These are phyloP conservation scores for Paramyrothecium sp. DNA, from an alignment of 2,329 filamentous ascomycete species.

Conservation along the genomic window DNA sequence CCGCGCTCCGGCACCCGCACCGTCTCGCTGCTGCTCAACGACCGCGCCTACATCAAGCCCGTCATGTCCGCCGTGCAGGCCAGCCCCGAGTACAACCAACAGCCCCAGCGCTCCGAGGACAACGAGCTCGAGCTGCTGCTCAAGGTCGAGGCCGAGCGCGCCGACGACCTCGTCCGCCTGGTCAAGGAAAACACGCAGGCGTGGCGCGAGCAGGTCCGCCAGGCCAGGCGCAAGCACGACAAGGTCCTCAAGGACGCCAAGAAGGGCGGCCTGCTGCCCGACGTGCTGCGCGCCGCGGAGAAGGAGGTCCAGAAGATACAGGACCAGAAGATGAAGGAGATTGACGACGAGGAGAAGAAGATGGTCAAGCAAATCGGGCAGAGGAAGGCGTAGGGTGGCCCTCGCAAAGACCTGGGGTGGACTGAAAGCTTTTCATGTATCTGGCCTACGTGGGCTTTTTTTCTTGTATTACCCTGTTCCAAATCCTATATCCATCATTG, in stretches of 20 bases:
- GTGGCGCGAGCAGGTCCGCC: constrained; percentile 50
- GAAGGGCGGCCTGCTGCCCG: constrained; percentile 41
- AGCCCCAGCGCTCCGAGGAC: constrained; percentile 56
- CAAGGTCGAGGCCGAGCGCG: constrained; percentile 50
- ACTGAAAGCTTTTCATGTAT: constrained; percentile 18
- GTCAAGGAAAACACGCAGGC: constrained; percentile 45
- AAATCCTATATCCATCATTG: not conserved
- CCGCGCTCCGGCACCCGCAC: constrained; percentile 38
- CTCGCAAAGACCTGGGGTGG: not conserved
- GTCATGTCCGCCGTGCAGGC: constrained; percentile 55
- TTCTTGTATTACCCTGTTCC: not conserved
- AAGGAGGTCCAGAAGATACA: constrained; percentile 47
- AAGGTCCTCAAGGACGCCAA: constrained; percentile 49
- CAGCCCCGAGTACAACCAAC: constrained; percentile 57
- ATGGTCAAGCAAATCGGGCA: constrained; percentile 39
- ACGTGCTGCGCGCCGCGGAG: constrained; percentile 48
- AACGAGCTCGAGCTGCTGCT: constrained; percentile 59
- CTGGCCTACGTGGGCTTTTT: constrained; percentile 10
- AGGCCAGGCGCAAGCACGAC: constrained; percentile 45
- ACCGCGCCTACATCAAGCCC: constrained; percentile 46
- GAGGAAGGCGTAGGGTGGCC: constrained; percentile 6
- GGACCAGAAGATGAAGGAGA: constrained; percentile 51
- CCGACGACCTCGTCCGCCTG: constrained; percentile 42
- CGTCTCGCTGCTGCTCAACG: constrained; percentile 40
- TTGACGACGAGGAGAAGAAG: constrained; percentile 50